Conservation (phyloP, 2,329 filamentous ascomycete genomes). For the Diaporthe citrichinensis region DNA sequence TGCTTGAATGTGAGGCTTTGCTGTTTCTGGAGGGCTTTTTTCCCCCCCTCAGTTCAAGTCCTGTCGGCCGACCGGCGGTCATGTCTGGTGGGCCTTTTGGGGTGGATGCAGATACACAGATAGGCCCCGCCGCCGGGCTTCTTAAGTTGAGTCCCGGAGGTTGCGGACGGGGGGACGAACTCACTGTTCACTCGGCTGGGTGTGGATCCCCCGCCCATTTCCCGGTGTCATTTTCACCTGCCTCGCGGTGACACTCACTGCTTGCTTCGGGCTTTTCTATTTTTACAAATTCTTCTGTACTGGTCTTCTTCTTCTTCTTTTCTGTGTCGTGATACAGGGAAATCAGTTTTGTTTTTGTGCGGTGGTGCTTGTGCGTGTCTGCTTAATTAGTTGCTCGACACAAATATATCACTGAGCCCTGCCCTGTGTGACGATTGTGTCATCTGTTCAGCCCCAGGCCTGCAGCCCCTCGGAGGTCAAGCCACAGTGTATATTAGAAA, state of each 20-base stretch:
- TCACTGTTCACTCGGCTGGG: background rate
- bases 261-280: background rate
- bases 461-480: background rate
- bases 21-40: background rate
- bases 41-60: background rate
- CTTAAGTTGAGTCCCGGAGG: background rate
- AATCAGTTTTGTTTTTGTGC: background rate
- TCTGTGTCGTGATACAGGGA: no score
- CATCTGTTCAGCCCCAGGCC: constrained; percentile 1
- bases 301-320: background rate
- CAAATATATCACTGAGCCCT: constrained; percentile 1
- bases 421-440: background rate
- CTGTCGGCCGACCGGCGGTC: no score
- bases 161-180: background rate
- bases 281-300: background rate
- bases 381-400: background rate
- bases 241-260: background rate
- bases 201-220: background rate
- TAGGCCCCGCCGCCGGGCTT: background rate
- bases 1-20: background rate
- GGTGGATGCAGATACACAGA: no score
- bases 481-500: background rate
- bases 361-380: constrained; percentile 9
- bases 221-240: background rate
- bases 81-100: background rate